Base-by-base conservation (phyloP, 2,329 filamentous ascomycete species). In the Gnomoniopsis sp. region DNA sequence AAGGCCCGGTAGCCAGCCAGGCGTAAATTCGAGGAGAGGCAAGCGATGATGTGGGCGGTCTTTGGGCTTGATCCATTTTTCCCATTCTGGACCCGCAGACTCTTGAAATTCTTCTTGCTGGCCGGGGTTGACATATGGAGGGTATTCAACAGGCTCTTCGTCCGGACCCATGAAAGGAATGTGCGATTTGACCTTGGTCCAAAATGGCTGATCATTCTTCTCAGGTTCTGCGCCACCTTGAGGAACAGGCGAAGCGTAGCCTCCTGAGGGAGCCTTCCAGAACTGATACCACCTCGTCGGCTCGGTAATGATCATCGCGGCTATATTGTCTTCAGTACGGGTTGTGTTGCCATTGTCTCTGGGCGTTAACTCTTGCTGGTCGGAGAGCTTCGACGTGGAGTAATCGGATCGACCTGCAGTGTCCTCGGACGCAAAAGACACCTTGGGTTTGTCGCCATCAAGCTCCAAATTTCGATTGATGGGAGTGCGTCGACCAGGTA, bases 1-100 rank as follows among this genome's bases (percentile, higher is more conserved):
- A n/a, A 96, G 71, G 0, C 86, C 85, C 2, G 89, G 88, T 71
- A 96, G 86, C 88, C 89, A 97, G 43, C 65, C 64, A 1, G 80
- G 81, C 0, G 75, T 78, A 70, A 79, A 80, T 1, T 76, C 77
- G 47, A 83, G 84, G 0, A 74, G 74, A 0, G 91, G 86, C 11
- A 97, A 76, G 49, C 88, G 86, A 76, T 96, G 92, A 0, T 90
- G 96, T 19, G 93, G 91, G 41, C 95, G 88, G 62, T 97, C 87
- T 58, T 89, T 92, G 59, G 85, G 83, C 68, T 86, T 88, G 53
- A 98, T 77, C 74, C 93, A 97, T 61, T 87, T 88, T 66, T 87
- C 86, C 95, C 95, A 99, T 48, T 84, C 75, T 0, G 90, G 86
- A 51, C 85, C 81, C 10, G 81, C 82, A 43, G 36, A 33, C 46